phyloP scores from a whole-genome alignment of 2,329 filamentous ascomycete species.

The Exophiala calicioides region DNA sequence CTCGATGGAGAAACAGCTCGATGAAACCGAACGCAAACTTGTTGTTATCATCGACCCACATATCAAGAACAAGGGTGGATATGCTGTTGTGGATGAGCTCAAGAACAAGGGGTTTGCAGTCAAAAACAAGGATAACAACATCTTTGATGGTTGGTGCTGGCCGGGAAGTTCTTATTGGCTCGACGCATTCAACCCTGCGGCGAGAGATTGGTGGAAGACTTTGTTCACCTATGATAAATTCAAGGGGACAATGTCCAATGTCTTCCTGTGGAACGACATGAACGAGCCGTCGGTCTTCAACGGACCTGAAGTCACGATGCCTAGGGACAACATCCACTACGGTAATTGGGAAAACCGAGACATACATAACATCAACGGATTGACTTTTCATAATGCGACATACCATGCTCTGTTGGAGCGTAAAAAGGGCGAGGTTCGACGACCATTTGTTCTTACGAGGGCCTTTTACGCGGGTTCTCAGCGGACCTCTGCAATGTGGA shows the following conservation, averaged over 20 bases:
- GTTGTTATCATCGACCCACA: slow-evolving; percentile 96
- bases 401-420: slow-evolving; percentile 80
- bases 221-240: slow-evolving; percentile 88
- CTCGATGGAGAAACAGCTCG: slow-evolving; percentile 84
- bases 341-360: slow-evolving; percentile 96
- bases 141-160: slow-evolving; percentile 99
- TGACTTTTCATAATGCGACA: slow-evolving; percentile 94
- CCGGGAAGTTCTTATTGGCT: slow-evolving; percentile 96
- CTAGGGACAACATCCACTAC: slow-evolving; percentile 92
- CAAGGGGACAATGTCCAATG: slow-evolving; percentile 81
- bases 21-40: slow-evolving; percentile 81
- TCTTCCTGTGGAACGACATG: slow-evolving; percentile 99
- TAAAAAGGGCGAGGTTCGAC: slow-evolving; percentile 78
- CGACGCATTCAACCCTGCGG: slow-evolving; percentile 91
- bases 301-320: slow-evolving; percentile 97
- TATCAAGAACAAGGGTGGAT: slow-evolving; percentile 87
- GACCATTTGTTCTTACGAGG: slow-evolving; percentile 90
- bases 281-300: slow-evolving; percentile 99
- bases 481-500: slow-evolving; percentile 94
- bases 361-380: slow-evolving; percentile 90
- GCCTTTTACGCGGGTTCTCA: slow-evolving; percentile 92
- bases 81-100: slow-evolving; percentile 74
- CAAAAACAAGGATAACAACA: slow-evolving; percentile 83
- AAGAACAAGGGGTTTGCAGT: slow-evolving; percentile 81
- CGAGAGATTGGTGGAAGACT: slow-evolving; percentile 84